Percentiles rank a stretch among this genome's conserved stretches.
phyloP scores from a whole-genome alignment of 1,284 basidiomycete genomes.

The Chondrostereum purpureum region DNA sequence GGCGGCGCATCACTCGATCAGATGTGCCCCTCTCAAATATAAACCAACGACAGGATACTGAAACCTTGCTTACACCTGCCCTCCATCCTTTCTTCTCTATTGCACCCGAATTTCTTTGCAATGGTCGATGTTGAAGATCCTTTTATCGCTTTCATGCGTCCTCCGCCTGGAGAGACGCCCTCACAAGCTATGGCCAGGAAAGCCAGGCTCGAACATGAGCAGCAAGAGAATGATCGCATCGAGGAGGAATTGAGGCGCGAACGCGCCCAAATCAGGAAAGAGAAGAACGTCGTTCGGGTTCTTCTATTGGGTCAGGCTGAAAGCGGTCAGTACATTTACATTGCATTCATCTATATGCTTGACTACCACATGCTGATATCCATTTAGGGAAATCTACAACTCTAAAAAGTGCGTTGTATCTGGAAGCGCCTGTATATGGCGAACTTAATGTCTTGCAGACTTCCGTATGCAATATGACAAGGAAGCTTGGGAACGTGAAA shows the following conservation, averaged over 20 bases:
- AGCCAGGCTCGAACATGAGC: slow-evolving; percentile 43
- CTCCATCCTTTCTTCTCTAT: neutral
- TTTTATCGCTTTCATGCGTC: slow-evolving; percentile 39
- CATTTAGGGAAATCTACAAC: slow-evolving; percentile 48
- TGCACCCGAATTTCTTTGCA: neutral
- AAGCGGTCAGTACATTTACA: slow-evolving; percentile 39
- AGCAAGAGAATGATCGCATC: slow-evolving; percentile 46
- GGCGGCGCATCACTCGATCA: no score
- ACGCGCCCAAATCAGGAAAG: slow-evolving; percentile 34
- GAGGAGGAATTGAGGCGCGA: slow-evolving; percentile 49
- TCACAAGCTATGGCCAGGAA: slow-evolving; percentile 37
- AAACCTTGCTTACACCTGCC: no score
- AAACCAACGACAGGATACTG: no score
- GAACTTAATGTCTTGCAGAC: slow-evolving; percentile 22
- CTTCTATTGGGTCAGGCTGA: slow-evolving; percentile 58
- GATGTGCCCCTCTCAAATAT: no score
- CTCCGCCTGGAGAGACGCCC: slow-evolving; percentile 40
- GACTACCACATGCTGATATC: neutral
- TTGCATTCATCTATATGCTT: slow-evolving; percentile 1
- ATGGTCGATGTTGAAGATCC: slow-evolving; percentile 26
- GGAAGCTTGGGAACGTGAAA: slow-evolving; percentile 37
- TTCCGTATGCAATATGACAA: slow-evolving; percentile 41
- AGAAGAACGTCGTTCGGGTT: slow-evolving; percentile 42
- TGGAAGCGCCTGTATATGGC: slow-evolving; percentile 9
- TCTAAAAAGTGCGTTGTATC: slow-evolving; percentile 44